A percentile compares a stretch with the other conserved stretches of the same genome.
Conservation (phyloP, 2,329 filamentous ascomycete genomes). For the Trichoderma atrobrunneum region DNA sequence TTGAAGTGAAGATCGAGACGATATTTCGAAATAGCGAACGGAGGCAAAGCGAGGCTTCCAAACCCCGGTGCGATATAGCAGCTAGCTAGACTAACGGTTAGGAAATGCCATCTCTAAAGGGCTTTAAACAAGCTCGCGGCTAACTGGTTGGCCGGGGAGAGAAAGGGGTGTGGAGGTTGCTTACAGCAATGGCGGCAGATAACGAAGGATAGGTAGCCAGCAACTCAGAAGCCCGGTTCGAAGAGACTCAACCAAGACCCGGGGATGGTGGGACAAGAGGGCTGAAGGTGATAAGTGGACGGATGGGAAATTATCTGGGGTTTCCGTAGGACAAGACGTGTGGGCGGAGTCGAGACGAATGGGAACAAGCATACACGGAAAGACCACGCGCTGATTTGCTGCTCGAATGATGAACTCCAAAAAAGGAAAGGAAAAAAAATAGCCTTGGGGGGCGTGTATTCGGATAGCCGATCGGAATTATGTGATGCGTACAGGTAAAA, state of each 20-base stretch:
- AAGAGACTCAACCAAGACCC: not conserved
- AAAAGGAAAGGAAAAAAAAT: not conserved
- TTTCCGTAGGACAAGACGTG: constrained; percentile 25
- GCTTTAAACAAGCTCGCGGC: not conserved
- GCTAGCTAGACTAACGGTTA: not conserved
- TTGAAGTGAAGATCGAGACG: not conserved
- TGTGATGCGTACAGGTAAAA: constrained; percentile 3
- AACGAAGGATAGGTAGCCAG: constrained; percentile 24
- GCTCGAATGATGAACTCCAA: constrained; percentile 20
- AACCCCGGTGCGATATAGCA: not conserved
- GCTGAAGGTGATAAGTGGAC: constrained; percentile 27
- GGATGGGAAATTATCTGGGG: constrained; percentile 28
- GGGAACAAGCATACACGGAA: constrained; percentile 13
- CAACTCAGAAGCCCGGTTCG: constrained; percentile 22
- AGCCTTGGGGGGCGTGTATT: constrained; percentile 7
- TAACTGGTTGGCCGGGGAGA: not conserved
- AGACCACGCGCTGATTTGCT: constrained; percentile 17
- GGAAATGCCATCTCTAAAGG: not conserved
- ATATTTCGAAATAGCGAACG: constrained; percentile 1
- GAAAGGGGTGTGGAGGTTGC: not conserved
- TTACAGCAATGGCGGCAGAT: constrained; percentile 20
- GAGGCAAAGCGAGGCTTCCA: not conserved
- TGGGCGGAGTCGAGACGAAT: constrained; percentile 12
- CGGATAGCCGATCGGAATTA: constrained; percentile 12
- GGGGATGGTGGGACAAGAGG: constrained; percentile 31